phyloP scores from a whole-genome alignment of 257 asterid genomes.

The Solanum paucissectum region DNA sequence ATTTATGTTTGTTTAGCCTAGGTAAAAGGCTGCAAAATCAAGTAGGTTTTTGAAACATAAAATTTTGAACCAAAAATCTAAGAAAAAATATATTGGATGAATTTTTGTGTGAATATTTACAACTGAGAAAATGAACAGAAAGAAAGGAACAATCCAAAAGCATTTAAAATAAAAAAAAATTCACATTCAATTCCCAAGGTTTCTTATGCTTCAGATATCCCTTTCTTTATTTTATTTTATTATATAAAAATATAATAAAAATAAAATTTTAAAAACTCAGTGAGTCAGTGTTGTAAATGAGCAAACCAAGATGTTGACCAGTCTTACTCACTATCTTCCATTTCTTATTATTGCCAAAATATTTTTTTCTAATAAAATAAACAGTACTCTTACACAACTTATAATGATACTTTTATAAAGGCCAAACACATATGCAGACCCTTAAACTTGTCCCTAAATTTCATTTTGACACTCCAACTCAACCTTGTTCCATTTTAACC shows the following conservation, averaged over 20 bases:
- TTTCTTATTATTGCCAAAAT: not conserved
- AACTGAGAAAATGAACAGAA: not conserved
- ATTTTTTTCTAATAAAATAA: not conserved
- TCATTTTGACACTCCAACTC: too few species aligned
- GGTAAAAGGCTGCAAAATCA: not conserved
- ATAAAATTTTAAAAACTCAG: not conserved
- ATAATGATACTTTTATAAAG: not conserved
- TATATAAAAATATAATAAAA: too few species aligned
- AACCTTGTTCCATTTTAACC: too few species aligned
- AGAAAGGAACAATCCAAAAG: not conserved
- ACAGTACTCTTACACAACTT: not conserved
- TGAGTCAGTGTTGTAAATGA: not conserved
- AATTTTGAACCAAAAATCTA: not conserved
- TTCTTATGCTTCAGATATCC: not conserved
- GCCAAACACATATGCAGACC: too few species aligned
- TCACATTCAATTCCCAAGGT: not conserved
- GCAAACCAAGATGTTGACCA: constrained; percentile 6
- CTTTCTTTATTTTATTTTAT: not conserved
- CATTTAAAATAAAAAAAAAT: too few species aligned
- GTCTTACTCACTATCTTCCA: not conserved
- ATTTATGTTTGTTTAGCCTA: not conserved
- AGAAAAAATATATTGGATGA: not conserved
- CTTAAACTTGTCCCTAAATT: too few species aligned
- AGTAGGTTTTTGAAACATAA: not conserved
- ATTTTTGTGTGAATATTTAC: not conserved